Conservation (phyloP, 208 protist species). For the Blastocrithidia nonstop region DNA sequence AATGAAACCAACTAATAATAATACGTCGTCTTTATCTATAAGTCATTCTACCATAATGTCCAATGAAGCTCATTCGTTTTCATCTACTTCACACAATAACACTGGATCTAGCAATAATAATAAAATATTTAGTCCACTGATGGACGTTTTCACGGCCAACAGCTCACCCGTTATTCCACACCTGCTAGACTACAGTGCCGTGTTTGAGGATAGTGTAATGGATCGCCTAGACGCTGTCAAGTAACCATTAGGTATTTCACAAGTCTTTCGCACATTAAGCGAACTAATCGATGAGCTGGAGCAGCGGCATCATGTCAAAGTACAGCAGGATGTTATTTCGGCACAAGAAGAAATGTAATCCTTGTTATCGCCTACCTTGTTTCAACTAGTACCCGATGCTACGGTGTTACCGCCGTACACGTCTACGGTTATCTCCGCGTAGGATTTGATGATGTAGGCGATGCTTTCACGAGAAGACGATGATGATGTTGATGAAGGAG, state of each 20-base stretch:
- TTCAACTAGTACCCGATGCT: constrained; percentile 70
- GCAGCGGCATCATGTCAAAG: constrained; percentile 22
- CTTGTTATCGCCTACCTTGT: constrained; percentile 60
- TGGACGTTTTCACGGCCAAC: background rate
- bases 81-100: background rate
- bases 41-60: no score
- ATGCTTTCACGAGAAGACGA: constrained; percentile 16
- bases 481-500: constrained; percentile 1
- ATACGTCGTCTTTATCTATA: background rate
- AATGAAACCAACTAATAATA: constrained; percentile 1
- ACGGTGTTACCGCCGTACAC: constrained; percentile 60
- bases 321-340: constrained; percentile 55
- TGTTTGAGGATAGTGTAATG: constrained; percentile 61
- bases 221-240: constrained; percentile 45
- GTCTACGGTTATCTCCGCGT: constrained; percentile 33
- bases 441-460: constrained; percentile 50
- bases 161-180: constrained; percentile 12
- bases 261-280: constrained; percentile 56
- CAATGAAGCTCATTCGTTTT: background rate
- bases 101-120: background rate
- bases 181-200: constrained; percentile 50
- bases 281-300: constrained; percentile 59
- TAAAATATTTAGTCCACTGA: background rate
- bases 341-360: constrained; percentile 59
- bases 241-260: constrained; percentile 32